Percentiles rank a stretch among this genome's conserved stretches.
Evolutionary conservation across 805 yeast species (phyloP).

Genomic region (Cyberlindnera petersonii): DNA sequence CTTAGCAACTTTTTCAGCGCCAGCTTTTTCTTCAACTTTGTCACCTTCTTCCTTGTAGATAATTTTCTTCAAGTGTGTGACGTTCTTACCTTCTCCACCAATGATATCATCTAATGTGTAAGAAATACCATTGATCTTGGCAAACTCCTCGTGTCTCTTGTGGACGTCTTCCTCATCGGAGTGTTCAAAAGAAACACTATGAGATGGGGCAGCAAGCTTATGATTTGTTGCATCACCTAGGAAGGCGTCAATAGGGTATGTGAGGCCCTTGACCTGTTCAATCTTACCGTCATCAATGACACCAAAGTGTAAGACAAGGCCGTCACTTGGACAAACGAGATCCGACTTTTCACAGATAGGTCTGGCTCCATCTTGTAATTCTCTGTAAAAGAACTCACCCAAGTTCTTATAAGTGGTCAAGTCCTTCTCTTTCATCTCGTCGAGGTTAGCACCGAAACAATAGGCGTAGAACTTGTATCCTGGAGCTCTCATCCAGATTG

Average conservation of each 20-base stretch:
- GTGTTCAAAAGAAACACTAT: constrained; percentile 42
- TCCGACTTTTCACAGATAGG: constrained; percentile 64
- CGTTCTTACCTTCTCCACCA: constrained; percentile 46
- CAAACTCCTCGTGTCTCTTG: constrained; percentile 66
- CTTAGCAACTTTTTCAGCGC: constrained; percentile 35
- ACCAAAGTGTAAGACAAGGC: constrained; percentile 83
- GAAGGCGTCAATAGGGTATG: constrained; percentile 83
- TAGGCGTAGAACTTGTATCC: constrained; percentile 74
- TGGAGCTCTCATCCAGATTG: constrained; percentile 83
- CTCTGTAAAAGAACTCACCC: constrained; percentile 88
- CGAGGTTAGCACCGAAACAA: constrained; percentile 81
- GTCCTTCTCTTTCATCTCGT: constrained; percentile 84
- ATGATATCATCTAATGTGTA: constrained; percentile 66
- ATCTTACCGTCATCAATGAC: constrained; percentile 76
- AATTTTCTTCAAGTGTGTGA: constrained; percentile 44
- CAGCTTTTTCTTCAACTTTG: constrained; percentile 38
- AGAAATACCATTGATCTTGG: constrained; percentile 69
- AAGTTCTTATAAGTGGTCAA: constrained; percentile 71
- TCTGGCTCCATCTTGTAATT: constrained; percentile 70
- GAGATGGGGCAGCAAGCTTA: constrained; percentile 53
- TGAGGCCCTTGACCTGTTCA: constrained; percentile 96
- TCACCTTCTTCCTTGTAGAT: constrained; percentile 67
- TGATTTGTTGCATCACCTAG: constrained; percentile 53
- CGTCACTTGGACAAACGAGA: constrained; percentile 90
- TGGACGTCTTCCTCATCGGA: constrained; percentile 38